Base-by-base conservation (phyloP, 78 protist species). In the Paratrimastix pyriformis region DNA sequence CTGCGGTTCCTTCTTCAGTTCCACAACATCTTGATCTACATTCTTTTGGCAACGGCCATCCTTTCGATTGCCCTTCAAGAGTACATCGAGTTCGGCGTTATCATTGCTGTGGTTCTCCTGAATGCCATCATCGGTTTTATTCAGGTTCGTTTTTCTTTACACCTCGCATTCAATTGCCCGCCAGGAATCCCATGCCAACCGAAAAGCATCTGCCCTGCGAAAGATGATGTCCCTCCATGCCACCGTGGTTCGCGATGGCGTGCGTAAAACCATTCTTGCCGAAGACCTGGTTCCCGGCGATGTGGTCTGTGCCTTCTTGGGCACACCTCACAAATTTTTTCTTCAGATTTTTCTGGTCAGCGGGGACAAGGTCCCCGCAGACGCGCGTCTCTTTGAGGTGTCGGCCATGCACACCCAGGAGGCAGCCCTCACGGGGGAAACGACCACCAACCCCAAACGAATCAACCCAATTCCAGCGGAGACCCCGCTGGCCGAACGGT, bases 381-480 rank as follows among this genome's bases (percentile, higher is more conserved):
- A 74, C n/a, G 8, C 32, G 21, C 54, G 68, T 3, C 30, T 74
- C 3, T 40, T 57, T 5, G 21, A 54, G 26, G 72, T 4, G 18
- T 8, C 38, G 11, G n/a, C 24, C 26, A 24, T 76, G 24, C n/a
- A 30, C 37, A 46, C 70, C 52, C 66, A 60, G 7, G 72, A 76
- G 13, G 66, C 80, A 33, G 72, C 72, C 4, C 52, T 76, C 11
- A 60, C 80, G 29, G 80, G 80, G 21, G 80, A 76, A 32, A 39
- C 44, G 5, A 64, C 45, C 4, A 29, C 72, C 45, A 7, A 45
- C 26, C 52, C 18, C 8, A 76, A 76, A 62, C 15, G 15, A 29
- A 15, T 62, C 39, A 13, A 15, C 29, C 13, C 13, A 26, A 15
- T 26, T 15, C 39, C 39, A 26, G 68, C 13, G 11, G 68, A 62